These are phyloP conservation scores for Adansonia gregorii DNA, from an alignment of 441 rosid genomes.

Conservation along the genomic window DNA sequence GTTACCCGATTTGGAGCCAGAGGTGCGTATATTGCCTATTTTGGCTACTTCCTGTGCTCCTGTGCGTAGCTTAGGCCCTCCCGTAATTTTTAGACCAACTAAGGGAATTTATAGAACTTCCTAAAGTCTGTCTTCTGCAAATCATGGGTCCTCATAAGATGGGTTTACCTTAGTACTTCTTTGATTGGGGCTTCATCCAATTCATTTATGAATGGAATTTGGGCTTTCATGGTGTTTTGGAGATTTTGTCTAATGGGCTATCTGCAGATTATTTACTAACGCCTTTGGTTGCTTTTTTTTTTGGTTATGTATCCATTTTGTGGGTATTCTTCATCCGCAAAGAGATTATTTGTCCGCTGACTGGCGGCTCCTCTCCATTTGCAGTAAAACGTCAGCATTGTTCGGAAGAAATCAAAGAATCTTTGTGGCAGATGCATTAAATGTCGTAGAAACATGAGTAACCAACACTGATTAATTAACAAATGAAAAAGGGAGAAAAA, in stretches of 20 bases:
- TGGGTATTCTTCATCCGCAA: not conserved
- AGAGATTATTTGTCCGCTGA: not conserved
- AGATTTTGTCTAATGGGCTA: too few relatives aligned
- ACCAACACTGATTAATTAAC: constrained; percentile 1
- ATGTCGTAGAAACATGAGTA: not conserved
- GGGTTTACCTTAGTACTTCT: too few relatives aligned
- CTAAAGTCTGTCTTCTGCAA: too few relatives aligned
- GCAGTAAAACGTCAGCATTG: not conserved
- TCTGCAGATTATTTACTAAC: too few relatives aligned
- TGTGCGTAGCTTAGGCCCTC: too few relatives aligned
- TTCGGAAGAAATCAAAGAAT: not conserved
- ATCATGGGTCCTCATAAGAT: too few relatives aligned
- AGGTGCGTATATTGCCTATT: constrained; percentile 28
- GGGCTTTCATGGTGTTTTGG: too few relatives aligned
- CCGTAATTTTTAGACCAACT: too few relatives aligned
- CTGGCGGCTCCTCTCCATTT: not conserved
- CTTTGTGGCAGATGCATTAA: not conserved
- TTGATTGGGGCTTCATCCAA: too few relatives aligned
- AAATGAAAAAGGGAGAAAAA: not conserved
- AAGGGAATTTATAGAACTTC: too few relatives aligned
- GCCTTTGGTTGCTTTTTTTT: too few relatives aligned
- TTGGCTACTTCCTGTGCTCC: not conserved
- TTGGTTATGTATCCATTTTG: not conserved
- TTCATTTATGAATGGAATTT: too few relatives aligned
- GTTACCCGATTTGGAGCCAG: constrained; percentile 62